Base-by-base conservation (phyloP, 768 basidiomycete genomes). In the Boletus edulis region DNA sequence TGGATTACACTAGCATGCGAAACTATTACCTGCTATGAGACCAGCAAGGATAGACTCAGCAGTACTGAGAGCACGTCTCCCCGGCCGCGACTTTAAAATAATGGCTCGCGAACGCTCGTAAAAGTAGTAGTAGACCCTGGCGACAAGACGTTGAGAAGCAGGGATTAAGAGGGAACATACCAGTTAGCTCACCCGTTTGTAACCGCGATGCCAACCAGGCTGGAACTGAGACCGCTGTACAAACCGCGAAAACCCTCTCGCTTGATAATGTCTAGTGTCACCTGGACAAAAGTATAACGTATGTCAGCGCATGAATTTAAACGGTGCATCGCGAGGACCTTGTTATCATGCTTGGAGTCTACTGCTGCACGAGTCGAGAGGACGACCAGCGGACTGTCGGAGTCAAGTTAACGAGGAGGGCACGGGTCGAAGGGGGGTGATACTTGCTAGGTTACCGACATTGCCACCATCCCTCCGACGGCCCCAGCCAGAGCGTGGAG, bases 361-460 rank as follows among this genome's bases (percentile, higher is more conserved):
- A 98, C 92, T 8, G 95, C 96, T 4, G 94, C 92, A 46, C 95
- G 83, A 2, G 96, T 98, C 9, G 92, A 95, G 40, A 98, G 74
- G 68, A 94, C 89, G 56, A 97, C 85, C 35, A 99, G 80, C 8
- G 97, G 97, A 67, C 94, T 97, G 54, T 42, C 17, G 17, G 38
- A 40, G 41, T 54, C 35, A 39, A 39, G 46, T 58, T 35, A 63
- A 51, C 41, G 37, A 56, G 32, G 38, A 39, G 0, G 40, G 17
- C 7, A 34, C 14, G 20, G 22, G 3, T n/a, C 13, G 37, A 40
- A 24, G 35, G 8, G 51, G 45, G 42, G 22, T 18, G 34, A 57
- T 48, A 69, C 87, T 72, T 60, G 89, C 94, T 92, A 92, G 51
- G 90, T 94, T 35, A 79, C 84, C n/a, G 83, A 81, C 94, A 98